Percentiles rank a stretch among this genome's conserved stretches.
These are phyloP conservation scores for Verticillium albo-atrum DNA, from an alignment of 2,329 filamentous ascomycete species.

Conservation along the genomic window DNA sequence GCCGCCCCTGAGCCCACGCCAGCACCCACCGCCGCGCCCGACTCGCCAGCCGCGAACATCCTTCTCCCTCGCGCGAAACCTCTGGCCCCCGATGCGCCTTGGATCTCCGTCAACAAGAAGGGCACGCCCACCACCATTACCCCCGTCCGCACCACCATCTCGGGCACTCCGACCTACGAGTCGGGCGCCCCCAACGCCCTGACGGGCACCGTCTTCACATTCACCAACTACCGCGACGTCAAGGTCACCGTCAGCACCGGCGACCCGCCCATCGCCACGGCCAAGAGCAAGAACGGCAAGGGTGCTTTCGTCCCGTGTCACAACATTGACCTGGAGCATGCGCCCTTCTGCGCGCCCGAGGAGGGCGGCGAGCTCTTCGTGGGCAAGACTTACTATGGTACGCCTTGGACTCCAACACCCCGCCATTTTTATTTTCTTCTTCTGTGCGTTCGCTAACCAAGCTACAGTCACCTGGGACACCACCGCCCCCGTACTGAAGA, in stretches of 20 bases:
- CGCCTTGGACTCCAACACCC: slow-evolving; percentile 9
- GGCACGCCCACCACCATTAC: slow-evolving; percentile 45
- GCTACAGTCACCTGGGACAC: slow-evolving; percentile 54
- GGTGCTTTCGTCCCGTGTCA: slow-evolving; percentile 47
- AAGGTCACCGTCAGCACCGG: slow-evolving; percentile 35
- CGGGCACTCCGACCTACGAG: slow-evolving; percentile 34
- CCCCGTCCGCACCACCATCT: slow-evolving; percentile 40
- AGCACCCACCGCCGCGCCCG: slow-evolving; percentile 18
- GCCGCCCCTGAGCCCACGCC: not conserved
- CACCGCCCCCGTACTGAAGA: slow-evolving; percentile 37
- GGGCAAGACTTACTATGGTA: slow-evolving; percentile 48
- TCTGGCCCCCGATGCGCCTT: slow-evolving; percentile 35
- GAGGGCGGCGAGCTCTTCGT: slow-evolving; percentile 37
- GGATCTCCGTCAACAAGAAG: slow-evolving; percentile 47
- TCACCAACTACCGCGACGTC: slow-evolving; percentile 27
- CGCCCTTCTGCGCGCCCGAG: slow-evolving; percentile 48
- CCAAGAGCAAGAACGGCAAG: slow-evolving; percentile 32
- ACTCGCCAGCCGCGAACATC: slow-evolving; percentile 17
- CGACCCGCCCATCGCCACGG: slow-evolving; percentile 39
- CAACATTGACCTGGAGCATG: slow-evolving; percentile 40
- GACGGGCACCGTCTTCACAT: slow-evolving; percentile 38
- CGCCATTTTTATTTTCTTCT: not conserved
- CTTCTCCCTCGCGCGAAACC: not conserved
- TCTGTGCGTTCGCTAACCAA: not conserved
- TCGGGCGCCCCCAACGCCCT: slow-evolving; percentile 40